Evolutionary conservation across 768 basidiomycete genomes (phyloP), one percentile per base, ranked within the genome.

Genomic region (Kwoniella pini): DNA sequence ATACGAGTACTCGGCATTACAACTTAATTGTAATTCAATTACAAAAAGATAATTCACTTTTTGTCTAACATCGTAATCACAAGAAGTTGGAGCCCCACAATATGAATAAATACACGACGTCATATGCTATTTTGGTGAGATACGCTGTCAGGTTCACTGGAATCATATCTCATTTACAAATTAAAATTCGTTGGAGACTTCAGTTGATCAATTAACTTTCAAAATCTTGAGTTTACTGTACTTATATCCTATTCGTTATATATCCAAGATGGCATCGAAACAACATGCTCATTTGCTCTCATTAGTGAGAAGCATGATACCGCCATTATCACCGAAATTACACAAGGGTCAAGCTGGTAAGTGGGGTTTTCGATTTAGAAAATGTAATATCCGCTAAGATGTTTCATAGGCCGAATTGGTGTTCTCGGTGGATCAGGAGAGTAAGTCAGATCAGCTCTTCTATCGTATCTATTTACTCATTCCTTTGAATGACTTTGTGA

Each of bases 301-400:
- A 19, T 87, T 91, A 73, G 83, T 94, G 57, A 88, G 86, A 73
- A 83, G 85, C 64, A 82, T 98, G 57, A 90, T 98, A 53, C 95
- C 95, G 0, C 95, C 95, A 42, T 83, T 98, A 27, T 87, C 92
- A 68, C 87, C 87, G 6, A 85, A 87, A 43, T 80, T 97, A 27
- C 92, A 94, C 82, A 99, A 99, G 76, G 95, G 95, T 27, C 94
- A 97, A 80, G 92, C 90, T 64, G 90, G 89, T 87, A 62, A 68
- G 82, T 60, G 38, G 44, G 19, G 12, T 19, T 51, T 19, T 2
- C 11, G 30, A 49, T 46, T 9, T 17, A 33, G 17, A n/a, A n/a
- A n/a, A 22, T 26, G 48, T 42, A 13, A 42, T 10, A 10, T 19
- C 5, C 5, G 9, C 6, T 42, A 42, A 12, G 6, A 9, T 19